Percentiles rank a stretch among this genome's conserved stretches.
Conservation (phyloP, 176 grass and related monocot species). For the Zea mays region DNA sequence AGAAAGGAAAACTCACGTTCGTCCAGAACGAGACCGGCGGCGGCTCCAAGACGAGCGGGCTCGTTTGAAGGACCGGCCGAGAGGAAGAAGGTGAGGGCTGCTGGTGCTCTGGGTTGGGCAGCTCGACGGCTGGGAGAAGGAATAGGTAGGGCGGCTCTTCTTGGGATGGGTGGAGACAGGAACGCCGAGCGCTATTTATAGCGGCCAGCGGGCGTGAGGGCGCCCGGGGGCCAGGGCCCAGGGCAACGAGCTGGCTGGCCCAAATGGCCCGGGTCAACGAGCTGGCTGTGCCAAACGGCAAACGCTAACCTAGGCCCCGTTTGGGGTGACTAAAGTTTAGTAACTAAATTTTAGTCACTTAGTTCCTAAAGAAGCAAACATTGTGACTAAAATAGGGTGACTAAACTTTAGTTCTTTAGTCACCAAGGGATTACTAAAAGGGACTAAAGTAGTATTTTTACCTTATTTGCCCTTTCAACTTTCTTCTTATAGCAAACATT, state of each 20-base stretch:
- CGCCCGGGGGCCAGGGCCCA: not conserved
- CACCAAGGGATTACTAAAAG: too few species aligned
- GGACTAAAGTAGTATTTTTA: too few species aligned
- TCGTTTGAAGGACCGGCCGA: not conserved
- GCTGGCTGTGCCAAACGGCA: not conserved
- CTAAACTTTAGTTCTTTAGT: too few species aligned
- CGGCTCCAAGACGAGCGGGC: not conserved
- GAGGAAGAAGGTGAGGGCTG: too few species aligned
- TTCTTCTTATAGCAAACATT: too few species aligned
- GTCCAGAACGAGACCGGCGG: not conserved
- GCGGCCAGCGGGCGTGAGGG: not conserved
- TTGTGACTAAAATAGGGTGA: too few species aligned
- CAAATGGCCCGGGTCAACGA: not conserved
- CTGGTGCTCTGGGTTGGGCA: too few species aligned
- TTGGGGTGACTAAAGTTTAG: too few species aligned
- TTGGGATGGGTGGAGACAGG: not conserved
- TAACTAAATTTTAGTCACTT: too few species aligned
- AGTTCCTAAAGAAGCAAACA: too few species aligned
- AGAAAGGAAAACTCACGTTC: constrained; percentile 14
- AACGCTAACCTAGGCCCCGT: constrained; percentile 35
- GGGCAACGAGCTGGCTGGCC: not conserved
- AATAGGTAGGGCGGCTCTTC: not conserved
- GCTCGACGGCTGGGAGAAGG: too few species aligned
- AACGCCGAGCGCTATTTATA: constrained; percentile 27
- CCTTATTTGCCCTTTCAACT: too few species aligned